Evolutionary conservation across 2,329 filamentous ascomycete genomes (phyloP).

Genomic region (Pseudogymnoascus sp.): DNA sequence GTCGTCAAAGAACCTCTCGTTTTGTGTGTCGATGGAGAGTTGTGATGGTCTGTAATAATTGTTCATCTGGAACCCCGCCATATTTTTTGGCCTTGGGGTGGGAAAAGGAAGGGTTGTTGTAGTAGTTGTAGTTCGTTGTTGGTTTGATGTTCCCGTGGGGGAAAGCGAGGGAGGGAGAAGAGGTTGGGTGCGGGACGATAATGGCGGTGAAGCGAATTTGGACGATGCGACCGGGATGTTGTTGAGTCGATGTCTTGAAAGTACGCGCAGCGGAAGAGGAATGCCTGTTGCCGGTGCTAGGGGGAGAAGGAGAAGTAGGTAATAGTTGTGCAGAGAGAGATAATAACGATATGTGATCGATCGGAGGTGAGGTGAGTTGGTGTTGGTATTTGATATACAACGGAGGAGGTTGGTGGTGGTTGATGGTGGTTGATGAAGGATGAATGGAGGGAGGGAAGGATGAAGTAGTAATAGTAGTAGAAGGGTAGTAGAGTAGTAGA

Average conservation of each 20-base stretch:
- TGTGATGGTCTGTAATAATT: background rate
- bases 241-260: background rate
- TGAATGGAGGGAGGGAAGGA: background rate
- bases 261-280: background rate
- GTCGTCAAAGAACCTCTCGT: constrained; percentile 46
- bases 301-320: background rate
- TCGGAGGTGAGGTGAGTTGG: background rate
- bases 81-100: constrained; percentile 12
- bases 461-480: background rate
- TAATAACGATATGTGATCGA: background rate
- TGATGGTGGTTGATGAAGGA: no score
- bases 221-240: background rate
- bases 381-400: no score
- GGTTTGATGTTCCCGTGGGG: background rate
- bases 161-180: background rate
- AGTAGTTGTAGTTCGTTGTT: background rate
- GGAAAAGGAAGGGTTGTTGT: background rate
- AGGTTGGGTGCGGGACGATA: background rate
- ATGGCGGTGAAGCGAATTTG: background rate
- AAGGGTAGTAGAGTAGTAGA: background rate
- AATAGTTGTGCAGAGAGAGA: background rate
- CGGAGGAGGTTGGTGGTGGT: no score
- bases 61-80: constrained; percentile 26
- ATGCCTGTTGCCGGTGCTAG: background rate
- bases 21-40: constrained; percentile 26